A percentile compares a stretch with the other conserved stretches of the same genome.
Evolutionary conservation across 768 basidiomycete genomes (phyloP).

Genomic region (Albatrellus ellisii): DNA sequence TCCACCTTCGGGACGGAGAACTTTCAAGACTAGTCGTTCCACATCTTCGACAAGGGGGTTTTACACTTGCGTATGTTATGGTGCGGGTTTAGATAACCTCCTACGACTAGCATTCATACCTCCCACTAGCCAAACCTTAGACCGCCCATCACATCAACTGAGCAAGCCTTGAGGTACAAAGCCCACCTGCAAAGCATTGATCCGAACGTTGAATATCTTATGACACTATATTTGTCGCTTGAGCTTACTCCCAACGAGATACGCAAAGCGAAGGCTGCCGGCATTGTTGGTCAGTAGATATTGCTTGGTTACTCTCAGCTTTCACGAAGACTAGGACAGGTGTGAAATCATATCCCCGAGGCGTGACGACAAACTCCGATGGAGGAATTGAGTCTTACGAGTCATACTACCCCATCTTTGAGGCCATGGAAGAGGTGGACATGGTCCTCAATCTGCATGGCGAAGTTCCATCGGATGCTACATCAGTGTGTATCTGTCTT

Average conservation of each 20-base stretch:
- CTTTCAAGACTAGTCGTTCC: slow-evolving; percentile 77
- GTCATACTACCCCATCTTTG: slow-evolving; percentile 85
- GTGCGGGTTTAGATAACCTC: slow-evolving; percentile 25
- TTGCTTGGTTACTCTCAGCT: background rate
- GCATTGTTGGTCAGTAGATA: slow-evolving; percentile 43
- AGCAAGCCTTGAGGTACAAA: slow-evolving; percentile 73
- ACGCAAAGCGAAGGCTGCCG: slow-evolving; percentile 72
- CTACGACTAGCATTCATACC: slow-evolving; percentile 1
- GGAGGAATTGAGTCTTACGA: slow-evolving; percentile 95
- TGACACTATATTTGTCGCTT: slow-evolving; percentile 93
- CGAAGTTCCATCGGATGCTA: slow-evolving; percentile 83
- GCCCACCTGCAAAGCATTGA: slow-evolving; percentile 61
- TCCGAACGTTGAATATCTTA: slow-evolving; percentile 72
- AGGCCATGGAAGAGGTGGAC: slow-evolving; percentile 84
- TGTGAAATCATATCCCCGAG: slow-evolving; percentile 94
- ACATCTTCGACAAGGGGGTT: slow-evolving; percentile 84
- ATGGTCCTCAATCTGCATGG: slow-evolving; percentile 97
- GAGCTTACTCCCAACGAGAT: slow-evolving; percentile 87
- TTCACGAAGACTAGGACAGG: slow-evolving; percentile 24
- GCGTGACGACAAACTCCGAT: slow-evolving; percentile 95
- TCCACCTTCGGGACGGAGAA: slow-evolving; percentile 85
- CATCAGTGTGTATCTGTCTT: slow-evolving; percentile 28
- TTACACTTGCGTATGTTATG: slow-evolving; percentile 93
- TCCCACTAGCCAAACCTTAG: slow-evolving; percentile 71
- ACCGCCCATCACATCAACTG: slow-evolving; percentile 78